Evolutionary conservation across 305 asterid genomes (phyloP).

Genomic region (Fraxinus sp.): DNA sequence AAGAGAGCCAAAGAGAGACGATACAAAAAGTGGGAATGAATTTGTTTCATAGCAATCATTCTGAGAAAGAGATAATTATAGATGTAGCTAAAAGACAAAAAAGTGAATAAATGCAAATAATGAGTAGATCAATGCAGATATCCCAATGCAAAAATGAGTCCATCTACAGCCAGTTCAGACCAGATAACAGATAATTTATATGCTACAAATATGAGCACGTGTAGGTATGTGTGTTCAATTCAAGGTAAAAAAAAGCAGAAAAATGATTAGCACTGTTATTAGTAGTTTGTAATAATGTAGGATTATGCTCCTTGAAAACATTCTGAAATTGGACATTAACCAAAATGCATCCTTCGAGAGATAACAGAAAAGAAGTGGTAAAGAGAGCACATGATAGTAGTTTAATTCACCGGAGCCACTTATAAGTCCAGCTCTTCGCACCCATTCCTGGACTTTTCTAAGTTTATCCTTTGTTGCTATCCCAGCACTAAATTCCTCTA

Average conservation of each 20-base stretch:
- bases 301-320: background rate
- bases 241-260: background rate
- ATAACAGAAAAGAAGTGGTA: background rate
- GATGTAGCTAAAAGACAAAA: background rate
- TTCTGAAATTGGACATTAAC: background rate
- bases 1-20: background rate
- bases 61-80: background rate
- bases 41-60: background rate
- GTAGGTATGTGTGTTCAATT: background rate
- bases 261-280: background rate
- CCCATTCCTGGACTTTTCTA: conserved; percentile 58
- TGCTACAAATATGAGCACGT: background rate
- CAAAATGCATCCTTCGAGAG: background rate
- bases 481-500: conserved; percentile 44
- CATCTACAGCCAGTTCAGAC: background rate
- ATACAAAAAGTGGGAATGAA: background rate
- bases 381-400: conserved; percentile 42
- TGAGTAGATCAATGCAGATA: background rate
- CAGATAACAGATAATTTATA: background rate
- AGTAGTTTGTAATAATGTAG: background rate
- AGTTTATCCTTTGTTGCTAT: conserved; percentile 50
- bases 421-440: conserved; percentile 50
- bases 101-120: background rate
- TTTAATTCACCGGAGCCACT: conserved; percentile 46
- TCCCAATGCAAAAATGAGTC: background rate